Percentiles rank a stretch among this genome's conserved stretches.
Evolutionary conservation across 768 basidiomycete genomes (phyloP).

Genomic region (Amylocystis lapponica): DNA sequence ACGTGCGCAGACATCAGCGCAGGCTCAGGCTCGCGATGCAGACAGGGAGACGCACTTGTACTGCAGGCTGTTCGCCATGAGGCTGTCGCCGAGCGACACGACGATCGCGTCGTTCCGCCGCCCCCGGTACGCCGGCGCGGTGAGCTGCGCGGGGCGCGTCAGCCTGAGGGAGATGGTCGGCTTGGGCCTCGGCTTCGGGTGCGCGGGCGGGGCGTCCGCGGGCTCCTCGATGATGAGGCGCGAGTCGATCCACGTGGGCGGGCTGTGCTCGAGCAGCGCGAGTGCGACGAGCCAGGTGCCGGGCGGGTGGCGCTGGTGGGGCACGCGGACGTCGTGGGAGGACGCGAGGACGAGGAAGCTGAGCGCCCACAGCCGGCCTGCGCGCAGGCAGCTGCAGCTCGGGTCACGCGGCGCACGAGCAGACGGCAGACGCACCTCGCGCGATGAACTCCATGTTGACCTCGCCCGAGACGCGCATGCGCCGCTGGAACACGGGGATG

Average conservation of each 20-base stretch:
- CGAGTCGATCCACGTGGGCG: conserved; percentile 53
- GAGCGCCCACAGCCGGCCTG: conserved; percentile 56
- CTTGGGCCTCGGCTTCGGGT: conserved; percentile 14
- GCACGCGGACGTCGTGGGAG: neutral
- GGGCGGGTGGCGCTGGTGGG: conserved; percentile 2
- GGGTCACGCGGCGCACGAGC: neutral
- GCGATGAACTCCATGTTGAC: conserved; percentile 65
- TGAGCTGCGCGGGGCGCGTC: conserved; percentile 25
- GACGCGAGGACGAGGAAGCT: conserved; percentile 29
- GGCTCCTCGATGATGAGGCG: conserved; percentile 40
- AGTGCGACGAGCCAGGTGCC: conserved; percentile 41
- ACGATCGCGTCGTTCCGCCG: conserved; percentile 24
- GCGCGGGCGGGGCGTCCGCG: conserved; percentile 1
- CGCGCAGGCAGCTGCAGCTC: neutral
- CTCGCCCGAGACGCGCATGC: conserved; percentile 58
- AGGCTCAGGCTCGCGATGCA: neutral
- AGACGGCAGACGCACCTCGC: conserved; percentile 29
- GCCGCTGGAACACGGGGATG: conserved; percentile 57
- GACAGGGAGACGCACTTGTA: conserved; percentile 40
- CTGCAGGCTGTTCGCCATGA: conserved; percentile 40
- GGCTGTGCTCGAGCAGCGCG: conserved; percentile 47
- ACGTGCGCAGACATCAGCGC: neutral
- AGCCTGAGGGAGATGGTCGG: conserved; percentile 34
- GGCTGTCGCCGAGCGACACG: conserved; percentile 35
- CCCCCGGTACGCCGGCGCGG: conserved; percentile 14